A percentile compares a stretch with the other conserved stretches of the same genome.
phyloP scores from a whole-genome alignment of 2,329 filamentous ascomycete genomes.

The Penicillium crustosum region DNA sequence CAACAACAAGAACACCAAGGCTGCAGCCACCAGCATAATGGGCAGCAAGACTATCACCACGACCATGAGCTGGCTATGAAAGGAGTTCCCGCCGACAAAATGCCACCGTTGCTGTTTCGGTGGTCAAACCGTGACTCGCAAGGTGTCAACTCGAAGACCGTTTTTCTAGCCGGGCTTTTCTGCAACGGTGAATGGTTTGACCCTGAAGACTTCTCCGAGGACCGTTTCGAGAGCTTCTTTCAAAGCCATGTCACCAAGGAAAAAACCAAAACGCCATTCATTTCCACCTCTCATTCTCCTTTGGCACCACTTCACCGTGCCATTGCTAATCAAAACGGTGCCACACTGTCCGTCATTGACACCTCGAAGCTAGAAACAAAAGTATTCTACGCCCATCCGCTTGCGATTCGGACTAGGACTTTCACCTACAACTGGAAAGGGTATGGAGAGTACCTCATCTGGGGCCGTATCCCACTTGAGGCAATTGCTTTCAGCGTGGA shows the following conservation, averaged over 20 bases:
- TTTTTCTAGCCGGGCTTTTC: constrained; percentile 33
- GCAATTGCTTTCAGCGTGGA: constrained; percentile 34
- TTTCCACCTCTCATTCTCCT: constrained; percentile 31
- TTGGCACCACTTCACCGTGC: constrained; percentile 36
- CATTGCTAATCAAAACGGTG: constrained; percentile 22
- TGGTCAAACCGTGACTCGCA: constrained; percentile 34
- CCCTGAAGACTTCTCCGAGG: constrained; percentile 12
- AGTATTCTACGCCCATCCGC: constrained; percentile 29
- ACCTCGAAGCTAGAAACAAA: constrained; percentile 21
- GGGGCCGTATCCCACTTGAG: constrained; percentile 28
- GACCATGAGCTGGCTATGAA: background rate
- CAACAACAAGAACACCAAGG: background rate
- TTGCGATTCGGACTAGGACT: constrained; percentile 21
- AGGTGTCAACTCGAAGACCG: constrained; percentile 30
- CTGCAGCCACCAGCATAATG: background rate
- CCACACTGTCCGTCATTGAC: constrained; percentile 35
- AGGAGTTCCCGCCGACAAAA: background rate
- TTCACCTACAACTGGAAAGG: constrained; percentile 14
- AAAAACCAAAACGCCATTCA: constrained; percentile 31
- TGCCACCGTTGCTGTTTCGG: constrained; percentile 36
- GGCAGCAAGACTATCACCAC: background rate
- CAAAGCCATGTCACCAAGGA: constrained; percentile 27
- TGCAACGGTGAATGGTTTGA: constrained; percentile 8
- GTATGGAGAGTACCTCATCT: constrained; percentile 40
- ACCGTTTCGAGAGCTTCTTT: constrained; percentile 25